phyloP scores from a whole-genome alignment of 495 filamentous ascomycete species.

The Articulospora tetracladia region DNA sequence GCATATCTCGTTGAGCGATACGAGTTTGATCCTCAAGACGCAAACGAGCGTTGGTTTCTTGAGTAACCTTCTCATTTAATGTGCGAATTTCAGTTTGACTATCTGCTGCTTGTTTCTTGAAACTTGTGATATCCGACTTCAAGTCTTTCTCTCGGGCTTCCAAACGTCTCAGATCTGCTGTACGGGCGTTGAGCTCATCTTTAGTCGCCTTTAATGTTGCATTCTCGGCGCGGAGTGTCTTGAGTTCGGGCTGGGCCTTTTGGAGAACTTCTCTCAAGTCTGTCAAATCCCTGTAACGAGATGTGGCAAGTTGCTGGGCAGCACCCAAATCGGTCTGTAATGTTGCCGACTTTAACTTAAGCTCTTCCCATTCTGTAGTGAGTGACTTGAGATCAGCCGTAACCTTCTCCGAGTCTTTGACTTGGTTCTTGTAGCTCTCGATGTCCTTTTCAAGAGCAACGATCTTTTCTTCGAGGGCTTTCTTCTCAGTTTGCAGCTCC shows the following conservation, averaged over 20 bases:
- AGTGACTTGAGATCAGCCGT: slow-evolving; percentile 57
- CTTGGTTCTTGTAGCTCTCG: slow-evolving; percentile 35
- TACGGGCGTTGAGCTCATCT: slow-evolving; percentile 66
- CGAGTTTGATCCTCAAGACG: slow-evolving; percentile 75
- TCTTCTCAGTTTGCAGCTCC: slow-evolving; percentile 56
- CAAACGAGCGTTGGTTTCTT: slow-evolving; percentile 66
- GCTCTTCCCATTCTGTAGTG: slow-evolving; percentile 66
- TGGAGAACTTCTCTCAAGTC: slow-evolving; percentile 74
- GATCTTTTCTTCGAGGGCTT: slow-evolving; percentile 58
- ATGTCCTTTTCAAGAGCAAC: slow-evolving; percentile 61
- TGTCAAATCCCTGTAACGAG: slow-evolving; percentile 81
- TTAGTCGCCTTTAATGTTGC: slow-evolving; percentile 65
- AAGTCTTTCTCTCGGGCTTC: slow-evolving; percentile 81
- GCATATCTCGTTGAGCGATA: slow-evolving; percentile 66
- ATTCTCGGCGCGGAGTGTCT: slow-evolving; percentile 68
- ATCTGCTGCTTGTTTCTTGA: slow-evolving; percentile 64
- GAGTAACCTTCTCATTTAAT: slow-evolving; percentile 69
- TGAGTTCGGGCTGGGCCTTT: slow-evolving; percentile 82
- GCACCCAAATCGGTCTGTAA: slow-evolving; percentile 83
- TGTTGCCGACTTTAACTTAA: slow-evolving; percentile 63
- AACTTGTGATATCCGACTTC: slow-evolving; percentile 61
- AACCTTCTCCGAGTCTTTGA: slow-evolving; percentile 41
- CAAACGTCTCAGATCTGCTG: slow-evolving; percentile 63
- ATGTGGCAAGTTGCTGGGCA: slow-evolving; percentile 77
- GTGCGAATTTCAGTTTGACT: slow-evolving; percentile 72